These are phyloP conservation scores for Sphagnurus paluster DNA, from an alignment of 1,284 basidiomycete genomes.

Conservation along the genomic window DNA sequence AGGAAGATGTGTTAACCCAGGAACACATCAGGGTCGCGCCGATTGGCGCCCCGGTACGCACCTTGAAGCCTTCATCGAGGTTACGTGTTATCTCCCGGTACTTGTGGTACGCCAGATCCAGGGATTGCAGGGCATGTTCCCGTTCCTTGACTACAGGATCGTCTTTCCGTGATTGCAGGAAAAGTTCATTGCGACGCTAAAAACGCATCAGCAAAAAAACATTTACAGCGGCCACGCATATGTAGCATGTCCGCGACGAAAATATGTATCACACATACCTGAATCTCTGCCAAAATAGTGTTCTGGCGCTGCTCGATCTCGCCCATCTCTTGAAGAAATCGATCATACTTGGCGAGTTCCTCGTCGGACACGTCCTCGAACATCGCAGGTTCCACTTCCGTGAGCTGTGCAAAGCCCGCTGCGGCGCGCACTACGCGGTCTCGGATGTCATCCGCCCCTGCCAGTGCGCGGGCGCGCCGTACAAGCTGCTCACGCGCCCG, in stretches of 20 bases:
- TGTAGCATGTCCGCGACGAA: neutral
- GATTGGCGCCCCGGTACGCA: slow-evolving; percentile 25
- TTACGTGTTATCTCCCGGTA: slow-evolving; percentile 87
- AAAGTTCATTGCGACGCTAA: slow-evolving; percentile 74
- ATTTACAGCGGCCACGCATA: no score
- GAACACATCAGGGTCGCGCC: neutral
- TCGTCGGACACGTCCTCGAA: slow-evolving; percentile 84
- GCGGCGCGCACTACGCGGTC: slow-evolving; percentile 71
- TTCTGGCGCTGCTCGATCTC: slow-evolving; percentile 65
- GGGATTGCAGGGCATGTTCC: slow-evolving; percentile 84
- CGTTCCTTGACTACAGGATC: slow-evolving; percentile 80
- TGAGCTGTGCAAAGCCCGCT: slow-evolving; percentile 59
- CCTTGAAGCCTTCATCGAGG: slow-evolving; percentile 87
- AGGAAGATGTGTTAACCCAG: slow-evolving; percentile 1
- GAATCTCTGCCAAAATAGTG: slow-evolving; percentile 64
- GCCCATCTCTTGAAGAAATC: slow-evolving; percentile 65
- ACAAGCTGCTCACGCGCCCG: slow-evolving; percentile 64
- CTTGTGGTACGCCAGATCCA: slow-evolving; percentile 87
- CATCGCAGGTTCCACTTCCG: slow-evolving; percentile 79
- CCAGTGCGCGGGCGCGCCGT: slow-evolving; percentile 63
- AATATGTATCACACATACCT: slow-evolving; percentile 46
- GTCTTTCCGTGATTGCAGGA: slow-evolving; percentile 78
- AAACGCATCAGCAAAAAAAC: no score
- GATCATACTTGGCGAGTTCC: slow-evolving; percentile 82
- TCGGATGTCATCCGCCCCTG: slow-evolving; percentile 77